Evolutionary conservation across 2,329 filamentous ascomycete genomes (phyloP).

Genomic region (Trichoderma harzianum): DNA sequence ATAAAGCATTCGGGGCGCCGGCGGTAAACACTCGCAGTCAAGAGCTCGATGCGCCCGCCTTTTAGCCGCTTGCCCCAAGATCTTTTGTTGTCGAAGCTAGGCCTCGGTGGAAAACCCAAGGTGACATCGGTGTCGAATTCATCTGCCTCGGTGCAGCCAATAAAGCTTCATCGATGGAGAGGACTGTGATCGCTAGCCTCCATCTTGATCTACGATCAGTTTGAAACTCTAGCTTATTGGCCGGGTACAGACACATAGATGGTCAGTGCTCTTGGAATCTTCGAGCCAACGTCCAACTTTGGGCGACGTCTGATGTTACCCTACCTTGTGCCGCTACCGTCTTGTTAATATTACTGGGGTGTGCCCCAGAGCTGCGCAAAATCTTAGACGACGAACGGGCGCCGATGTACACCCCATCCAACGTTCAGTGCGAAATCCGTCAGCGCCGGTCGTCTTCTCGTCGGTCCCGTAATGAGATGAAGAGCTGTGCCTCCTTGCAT

Average conservation of each 20-base stretch:
- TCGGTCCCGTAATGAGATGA: neutral
- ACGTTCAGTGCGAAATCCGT: neutral
- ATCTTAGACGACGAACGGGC: neutral
- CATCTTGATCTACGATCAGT: conserved; percentile 16
- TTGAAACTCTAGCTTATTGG: neutral
- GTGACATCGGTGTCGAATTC: neutral
- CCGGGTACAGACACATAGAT: neutral
- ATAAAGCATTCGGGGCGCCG: neutral
- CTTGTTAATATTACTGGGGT: neutral
- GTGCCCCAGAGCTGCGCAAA: neutral
- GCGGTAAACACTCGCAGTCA: neutral
- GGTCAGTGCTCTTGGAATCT: conserved; percentile 12
- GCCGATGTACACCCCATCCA: neutral
- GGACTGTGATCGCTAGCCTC: neutral
- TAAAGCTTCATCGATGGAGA: neutral
- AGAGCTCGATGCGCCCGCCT: neutral
- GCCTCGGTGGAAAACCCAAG: neutral
- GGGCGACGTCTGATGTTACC: neutral
- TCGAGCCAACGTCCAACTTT: neutral
- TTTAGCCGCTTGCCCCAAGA: neutral
- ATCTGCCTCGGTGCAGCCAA: neutral
- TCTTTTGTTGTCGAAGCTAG: neutral
- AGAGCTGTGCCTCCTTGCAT: neutral
- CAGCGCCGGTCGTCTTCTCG: neutral
- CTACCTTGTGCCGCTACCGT: neutral